Conservation (phyloP, 1,284 basidiomycete species). For the Cystobasidium sp. region DNA sequence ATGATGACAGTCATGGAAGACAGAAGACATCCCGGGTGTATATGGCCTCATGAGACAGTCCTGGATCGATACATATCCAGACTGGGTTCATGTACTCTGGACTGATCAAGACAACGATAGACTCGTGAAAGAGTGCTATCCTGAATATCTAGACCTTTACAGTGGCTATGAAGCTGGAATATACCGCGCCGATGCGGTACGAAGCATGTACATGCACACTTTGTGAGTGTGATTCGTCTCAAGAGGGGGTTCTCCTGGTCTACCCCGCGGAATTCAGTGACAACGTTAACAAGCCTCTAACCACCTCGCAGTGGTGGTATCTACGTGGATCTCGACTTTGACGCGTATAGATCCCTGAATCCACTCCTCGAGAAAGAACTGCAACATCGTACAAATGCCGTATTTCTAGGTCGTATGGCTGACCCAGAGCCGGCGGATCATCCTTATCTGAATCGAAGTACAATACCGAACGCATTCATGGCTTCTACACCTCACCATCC, state of each 20-base stretch:
- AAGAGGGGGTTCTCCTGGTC: too few relatives aligned
- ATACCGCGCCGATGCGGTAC: conserved; percentile 34
- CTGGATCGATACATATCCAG: conserved; percentile 35
- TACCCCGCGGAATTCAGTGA: too few relatives aligned
- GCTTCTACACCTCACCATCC: conserved; percentile 38
- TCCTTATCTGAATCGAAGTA: neutral
- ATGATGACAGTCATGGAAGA: conserved; percentile 31
- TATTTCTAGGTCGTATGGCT: conserved; percentile 19
- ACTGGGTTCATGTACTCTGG: conserved; percentile 38
- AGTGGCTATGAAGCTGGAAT: conserved; percentile 8
- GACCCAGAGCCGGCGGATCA: neutral
- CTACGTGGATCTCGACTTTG: conserved; percentile 14
- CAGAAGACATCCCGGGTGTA: conserved; percentile 14
- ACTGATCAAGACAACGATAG: conserved; percentile 31
- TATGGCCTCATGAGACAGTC: conserved; percentile 18
- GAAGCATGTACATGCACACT: conserved; percentile 41
- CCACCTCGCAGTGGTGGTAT: neutral
- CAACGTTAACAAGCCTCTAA: too few relatives aligned
- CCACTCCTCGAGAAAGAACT: conserved; percentile 7
- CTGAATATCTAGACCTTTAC: conserved; percentile 19
- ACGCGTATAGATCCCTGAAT: neutral
- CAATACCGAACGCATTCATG: conserved; percentile 41
- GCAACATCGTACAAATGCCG: neutral
- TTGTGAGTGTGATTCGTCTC: neutral
- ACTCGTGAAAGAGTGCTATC: conserved; percentile 30